phyloP scores from a whole-genome alignment of 306 rosid species.

The Gynostemma pentaphyllum region DNA sequence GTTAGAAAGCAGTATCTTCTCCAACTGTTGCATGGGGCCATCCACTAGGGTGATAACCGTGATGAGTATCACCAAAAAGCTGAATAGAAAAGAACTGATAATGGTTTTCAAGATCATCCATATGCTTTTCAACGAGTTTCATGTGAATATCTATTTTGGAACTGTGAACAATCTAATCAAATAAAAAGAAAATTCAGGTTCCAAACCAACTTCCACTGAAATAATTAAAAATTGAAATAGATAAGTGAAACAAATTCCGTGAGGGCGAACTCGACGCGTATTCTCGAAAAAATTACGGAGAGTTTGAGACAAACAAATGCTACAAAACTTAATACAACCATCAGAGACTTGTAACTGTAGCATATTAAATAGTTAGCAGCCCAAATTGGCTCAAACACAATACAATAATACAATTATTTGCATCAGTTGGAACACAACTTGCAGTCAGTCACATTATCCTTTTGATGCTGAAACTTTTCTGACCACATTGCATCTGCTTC shows the following conservation, averaged over 20 bases:
- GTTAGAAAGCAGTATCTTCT: not conserved
- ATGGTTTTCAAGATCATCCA: slow-evolving; percentile 1
- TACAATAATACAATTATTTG: not conserved
- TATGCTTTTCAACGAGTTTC: not conserved
- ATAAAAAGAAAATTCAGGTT: not conserved
- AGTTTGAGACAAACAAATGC: not conserved
- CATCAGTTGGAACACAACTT: not conserved
- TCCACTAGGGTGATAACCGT: slow-evolving; percentile 6
- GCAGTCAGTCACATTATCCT: slow-evolving; percentile 36
- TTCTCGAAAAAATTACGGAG: not conserved
- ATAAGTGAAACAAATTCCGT: not conserved
- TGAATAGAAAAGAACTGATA: not conserved
- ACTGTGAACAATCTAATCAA: not conserved
- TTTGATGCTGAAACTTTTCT: slow-evolving; percentile 36
- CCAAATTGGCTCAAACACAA: not conserved
- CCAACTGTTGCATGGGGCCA: not conserved
- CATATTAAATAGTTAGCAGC: not conserved
- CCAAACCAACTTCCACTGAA: not conserved
- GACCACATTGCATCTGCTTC: slow-evolving; percentile 39
- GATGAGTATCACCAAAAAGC: slow-evolving; percentile 7
- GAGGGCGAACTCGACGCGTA: not conserved
- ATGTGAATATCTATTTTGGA: not conserved
- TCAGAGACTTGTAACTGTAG: not conserved
- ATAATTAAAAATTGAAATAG: not conserved
- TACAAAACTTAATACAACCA: not conserved